Base-by-base conservation (phyloP, 2,329 filamentous ascomycete species). In the Fusarium tanahbumbuense region DNA sequence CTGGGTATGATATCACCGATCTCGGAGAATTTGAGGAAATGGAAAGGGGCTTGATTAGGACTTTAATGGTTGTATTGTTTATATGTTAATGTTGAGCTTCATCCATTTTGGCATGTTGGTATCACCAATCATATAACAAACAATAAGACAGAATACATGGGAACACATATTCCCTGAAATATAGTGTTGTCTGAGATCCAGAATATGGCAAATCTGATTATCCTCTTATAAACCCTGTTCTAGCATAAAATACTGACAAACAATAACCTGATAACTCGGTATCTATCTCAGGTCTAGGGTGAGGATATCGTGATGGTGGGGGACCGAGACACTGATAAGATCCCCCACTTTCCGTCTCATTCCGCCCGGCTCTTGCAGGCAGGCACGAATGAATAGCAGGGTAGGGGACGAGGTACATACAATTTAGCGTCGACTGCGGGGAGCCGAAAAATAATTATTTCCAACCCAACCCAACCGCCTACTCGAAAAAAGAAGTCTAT, bases 371-470 rank as follows among this genome's bases (percentile, higher is more conserved):
- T 47, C 37, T 49, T 34, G 48, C 25, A 41, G 34, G 27, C 37
- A 41, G 57, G 32, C 25, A 45, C 56, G 58, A 60, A 25, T 54
- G 27, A 56, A 46, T 68, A 71, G 68, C 52, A 68, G 55, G 68
- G 68, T 68, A 71, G 68, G 68, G 68, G 68, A 70, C 68, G 68
- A 70, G 68, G 59, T 71, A 49, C 42, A 47, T 68, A 37, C 23
- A 40, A 22, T 56, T 55, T 73, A 69, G 68, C 58, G 67, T 70
- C 61, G 64, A 54, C 60, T 70, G 73, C 64, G 73, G 69, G 55
- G 54, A 55, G 56, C 44, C 70, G 45, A 74, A 75, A 75, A 75
- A 72, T 75, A 74, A 75, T 70, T 75, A 66, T 75, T 74, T 64
- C 57, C 54, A 54, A 71, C 47, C 49, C 56, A 68, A 55, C 37